Percentiles rank a stretch among this genome's conserved stretches.
These are phyloP conservation scores for Ustilago shanxiensis DNA, from an alignment of 1,284 basidiomycete species.

Conservation along the genomic window DNA sequence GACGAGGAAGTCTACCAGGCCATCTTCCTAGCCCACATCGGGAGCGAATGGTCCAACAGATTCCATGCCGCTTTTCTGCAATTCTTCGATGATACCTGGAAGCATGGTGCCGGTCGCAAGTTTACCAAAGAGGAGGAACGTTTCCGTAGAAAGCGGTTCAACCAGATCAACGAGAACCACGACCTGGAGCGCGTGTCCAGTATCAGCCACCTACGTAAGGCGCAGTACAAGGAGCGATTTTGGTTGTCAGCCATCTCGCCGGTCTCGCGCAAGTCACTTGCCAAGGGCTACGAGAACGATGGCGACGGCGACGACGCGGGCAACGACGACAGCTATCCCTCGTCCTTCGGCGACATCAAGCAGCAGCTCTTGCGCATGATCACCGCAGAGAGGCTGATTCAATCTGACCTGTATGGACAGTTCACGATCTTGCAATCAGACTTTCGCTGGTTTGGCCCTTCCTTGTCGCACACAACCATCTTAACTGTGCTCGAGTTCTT, in stretches of 20 bases:
- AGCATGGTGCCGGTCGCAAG: background rate
- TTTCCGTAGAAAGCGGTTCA: background rate
- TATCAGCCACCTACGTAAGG: background rate
- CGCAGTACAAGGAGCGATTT: background rate
- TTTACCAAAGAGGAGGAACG: background rate
- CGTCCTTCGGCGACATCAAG: slow-evolving; percentile 4
- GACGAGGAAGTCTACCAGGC: slow-evolving; percentile 24
- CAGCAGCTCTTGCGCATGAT: slow-evolving; percentile 16
- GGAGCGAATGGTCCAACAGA: slow-evolving; percentile 12
- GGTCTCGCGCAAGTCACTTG: background rate
- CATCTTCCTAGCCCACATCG: slow-evolving; percentile 20
- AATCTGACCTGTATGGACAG: slow-evolving; percentile 4
- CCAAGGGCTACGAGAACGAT: background rate
- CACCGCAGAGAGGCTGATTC: slow-evolving; percentile 7
- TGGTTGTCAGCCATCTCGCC: slow-evolving; percentile 2
- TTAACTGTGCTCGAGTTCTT: slow-evolving; percentile 14
- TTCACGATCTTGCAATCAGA: slow-evolving; percentile 9
- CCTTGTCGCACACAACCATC: slow-evolving; percentile 13
- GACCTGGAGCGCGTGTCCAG: background rate
- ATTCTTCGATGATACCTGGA: slow-evolving; percentile 1
- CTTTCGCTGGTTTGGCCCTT: slow-evolving; percentile 13
- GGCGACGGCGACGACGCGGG: background rate
- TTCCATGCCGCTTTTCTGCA: background rate
- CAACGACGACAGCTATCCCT: background rate
- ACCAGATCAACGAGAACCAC: background rate